Evolutionary conservation across 148 eudicot species (phyloP), one percentile per base, ranked within the genome.

Genomic region (Chenopodium formosanum): DNA sequence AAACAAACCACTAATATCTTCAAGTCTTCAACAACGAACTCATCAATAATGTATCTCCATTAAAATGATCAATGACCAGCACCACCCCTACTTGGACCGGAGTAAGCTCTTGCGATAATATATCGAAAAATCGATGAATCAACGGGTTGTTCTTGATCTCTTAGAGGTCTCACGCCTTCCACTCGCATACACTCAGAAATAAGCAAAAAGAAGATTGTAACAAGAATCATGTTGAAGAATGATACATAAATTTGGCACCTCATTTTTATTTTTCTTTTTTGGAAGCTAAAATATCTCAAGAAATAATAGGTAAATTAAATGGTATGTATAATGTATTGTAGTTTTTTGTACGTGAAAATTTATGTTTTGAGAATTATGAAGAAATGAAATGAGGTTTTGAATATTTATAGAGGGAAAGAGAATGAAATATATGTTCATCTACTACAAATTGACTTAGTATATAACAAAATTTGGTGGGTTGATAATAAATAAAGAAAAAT

Each of bases 31-130:
- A 40, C 44, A 40, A 40, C 29, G 29, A 27, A 27, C 44, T 40
- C 44, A 27, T 27, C 29, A 27, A 27, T 27, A 40, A 40, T 40
- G 44, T 40, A 40, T 4, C 44, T 40, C 44, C 7, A 40, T 40
- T 6, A 40, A 40, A 1, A 40, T 16, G 74, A 80, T 84, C 77
- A 84, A 62, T 84, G 86, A 73, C 86, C 86, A 75, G 72, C 86
- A 25, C 86, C 86, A 1, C 83, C 73, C 7, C 64, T 72, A 58
- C 83, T 84, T 13, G 86, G 86, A 48, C 83, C 86, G 16, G 86
- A 70, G 52, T 84, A 74, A 1, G 83, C 86, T 70, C 60, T 63
- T 64, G 0, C 76, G 44, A 84, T 27, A 34, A 84, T 3, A 16
- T 76, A 7, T 8, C 63, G 77, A n/a, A 76, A 47, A 27, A 69